A percentile compares a stretch with the other conserved stretches of the same genome.
Conservation (phyloP, 176 grass and related monocot genomes). For the Poa pratensis region DNA sequence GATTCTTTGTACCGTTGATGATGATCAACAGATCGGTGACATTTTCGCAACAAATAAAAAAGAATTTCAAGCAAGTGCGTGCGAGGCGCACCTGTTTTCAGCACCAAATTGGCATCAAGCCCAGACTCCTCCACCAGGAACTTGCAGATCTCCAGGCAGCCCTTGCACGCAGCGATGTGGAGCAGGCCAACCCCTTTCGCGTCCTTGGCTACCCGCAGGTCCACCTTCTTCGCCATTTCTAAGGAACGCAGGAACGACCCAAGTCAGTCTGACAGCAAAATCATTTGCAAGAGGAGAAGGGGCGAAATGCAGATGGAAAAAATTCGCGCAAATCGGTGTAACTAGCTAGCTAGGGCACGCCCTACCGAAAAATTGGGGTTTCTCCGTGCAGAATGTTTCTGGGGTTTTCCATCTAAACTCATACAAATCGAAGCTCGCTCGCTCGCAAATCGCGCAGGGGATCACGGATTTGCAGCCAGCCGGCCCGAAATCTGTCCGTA, state of each 20-base stretch:
- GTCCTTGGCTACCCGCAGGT: conserved; percentile 15
- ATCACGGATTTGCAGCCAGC: neutral
- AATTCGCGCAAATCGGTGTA: neutral
- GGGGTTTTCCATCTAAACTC: neutral
- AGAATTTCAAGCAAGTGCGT: neutral
- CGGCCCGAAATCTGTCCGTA: neutral
- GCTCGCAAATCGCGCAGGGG: neutral
- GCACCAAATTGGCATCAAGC: neutral
- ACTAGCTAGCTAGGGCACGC: too few species aligned
- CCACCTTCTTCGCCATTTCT: conserved; percentile 15
- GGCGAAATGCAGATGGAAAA: neutral
- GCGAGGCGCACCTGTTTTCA: neutral
- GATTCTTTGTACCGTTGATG: too few species aligned
- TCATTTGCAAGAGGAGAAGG: neutral
- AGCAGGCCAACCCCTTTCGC: conserved; percentile 21
- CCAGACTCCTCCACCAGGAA: conserved; percentile 43
- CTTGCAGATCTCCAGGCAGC: conserved; percentile 14
- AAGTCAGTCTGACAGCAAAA: neutral
- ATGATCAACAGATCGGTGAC: too few species aligned
- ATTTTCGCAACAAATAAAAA: too few species aligned
- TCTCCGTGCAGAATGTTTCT: neutral
- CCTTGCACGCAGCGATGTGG: conserved; percentile 37
- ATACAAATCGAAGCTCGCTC: neutral
- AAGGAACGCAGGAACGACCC: neutral
- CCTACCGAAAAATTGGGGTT: neutral